phyloP scores from a whole-genome alignment of 306 rosid species.

The Prunus armeniaca region DNA sequence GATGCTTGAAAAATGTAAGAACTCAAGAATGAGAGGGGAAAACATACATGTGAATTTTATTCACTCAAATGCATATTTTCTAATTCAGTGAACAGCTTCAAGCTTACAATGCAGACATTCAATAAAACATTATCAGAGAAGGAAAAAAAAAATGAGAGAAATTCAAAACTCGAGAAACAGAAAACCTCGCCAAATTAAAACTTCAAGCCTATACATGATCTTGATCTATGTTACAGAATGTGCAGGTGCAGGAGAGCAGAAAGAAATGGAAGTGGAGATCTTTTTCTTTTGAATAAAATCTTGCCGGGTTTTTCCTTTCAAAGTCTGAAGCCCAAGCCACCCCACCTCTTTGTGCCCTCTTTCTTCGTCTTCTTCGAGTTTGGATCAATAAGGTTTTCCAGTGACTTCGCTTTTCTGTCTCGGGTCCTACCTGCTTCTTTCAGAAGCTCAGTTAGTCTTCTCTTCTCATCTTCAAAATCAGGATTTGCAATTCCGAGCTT shows the following conservation, averaged over 20 bases:
- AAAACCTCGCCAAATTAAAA: slow-evolving; percentile 56
- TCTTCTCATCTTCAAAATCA: slow-evolving; percentile 93
- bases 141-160: slow-evolving; percentile 33
- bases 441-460: slow-evolving; percentile 81
- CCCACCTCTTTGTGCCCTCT: slow-evolving; percentile 87
- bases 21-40: slow-evolving; percentile 2
- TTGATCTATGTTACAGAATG: slow-evolving; percentile 78
- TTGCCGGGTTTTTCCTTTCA: slow-evolving; percentile 24
- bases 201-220: slow-evolving; percentile 83
- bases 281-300: neutral
- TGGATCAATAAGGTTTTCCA: slow-evolving; percentile 93
- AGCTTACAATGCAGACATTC: slow-evolving; percentile 59
- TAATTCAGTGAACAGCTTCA: slow-evolving; percentile 52
- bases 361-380: slow-evolving; percentile 91
- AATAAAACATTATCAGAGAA: slow-evolving; percentile 52
- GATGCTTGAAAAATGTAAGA: neutral
- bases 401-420: slow-evolving; percentile 87
- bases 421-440: slow-evolving; percentile 97
- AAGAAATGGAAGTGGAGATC: slow-evolving; percentile 25
- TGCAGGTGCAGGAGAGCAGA: slow-evolving; percentile 32
- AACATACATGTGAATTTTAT: slow-evolving; percentile 44
- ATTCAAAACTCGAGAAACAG: slow-evolving; percentile 50
- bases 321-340: slow-evolving; percentile 89
- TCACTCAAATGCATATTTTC: slow-evolving; percentile 62
- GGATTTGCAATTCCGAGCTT: slow-evolving; percentile 96